phyloP scores from a whole-genome alignment of 2,329 filamentous ascomycete genomes.

The Botrytis galanthina region DNA sequence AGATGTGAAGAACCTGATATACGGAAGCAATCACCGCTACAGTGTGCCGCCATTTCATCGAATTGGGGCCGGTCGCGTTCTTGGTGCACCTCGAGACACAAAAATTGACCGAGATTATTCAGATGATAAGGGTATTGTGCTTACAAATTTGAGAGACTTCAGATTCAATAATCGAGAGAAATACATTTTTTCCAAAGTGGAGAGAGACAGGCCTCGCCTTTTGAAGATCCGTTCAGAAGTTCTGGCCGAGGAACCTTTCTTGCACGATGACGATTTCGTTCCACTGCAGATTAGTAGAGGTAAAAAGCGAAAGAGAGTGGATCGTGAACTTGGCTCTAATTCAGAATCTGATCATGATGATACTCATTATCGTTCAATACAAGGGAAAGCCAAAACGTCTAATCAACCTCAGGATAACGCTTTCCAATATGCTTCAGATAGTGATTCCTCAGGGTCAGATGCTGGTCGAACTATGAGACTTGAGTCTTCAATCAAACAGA shows the following conservation, averaged over 20 bases:
- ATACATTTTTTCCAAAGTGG: conserved; percentile 47
- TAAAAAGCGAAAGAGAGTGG: conserved; percentile 33
- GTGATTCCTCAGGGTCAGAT: conserved; percentile 42
- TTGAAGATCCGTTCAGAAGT: conserved; percentile 43
- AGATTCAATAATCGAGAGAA: conserved; percentile 40
- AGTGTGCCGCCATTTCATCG: conserved; percentile 70
- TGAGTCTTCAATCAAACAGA: conserved; percentile 50
- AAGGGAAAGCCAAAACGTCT: conserved; percentile 57
- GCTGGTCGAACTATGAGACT: conserved; percentile 38
- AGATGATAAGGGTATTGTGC: conserved; percentile 54
- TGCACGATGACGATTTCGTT: conserved; percentile 47
- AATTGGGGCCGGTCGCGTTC: conserved; percentile 63
- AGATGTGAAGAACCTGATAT: conserved; percentile 71
- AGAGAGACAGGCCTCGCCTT: conserved; percentile 42
- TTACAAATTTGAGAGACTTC: conserved; percentile 41
- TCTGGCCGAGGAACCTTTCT: conserved; percentile 28
- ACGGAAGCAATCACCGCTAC: conserved; percentile 71
- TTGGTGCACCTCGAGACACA: conserved; percentile 61
- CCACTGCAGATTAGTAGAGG: conserved; percentile 43
- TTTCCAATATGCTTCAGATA: conserved; percentile 48
- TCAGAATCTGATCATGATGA: conserved; percentile 47
- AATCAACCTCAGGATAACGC: conserved; percentile 30
- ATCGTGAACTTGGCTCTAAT: conserved; percentile 36
- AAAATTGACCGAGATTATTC: conserved; percentile 61
- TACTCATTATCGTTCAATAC: conserved; percentile 64